Conservation (phyloP, 192 early-diverging fungal genomes). For the Coemansia sp. region DNA sequence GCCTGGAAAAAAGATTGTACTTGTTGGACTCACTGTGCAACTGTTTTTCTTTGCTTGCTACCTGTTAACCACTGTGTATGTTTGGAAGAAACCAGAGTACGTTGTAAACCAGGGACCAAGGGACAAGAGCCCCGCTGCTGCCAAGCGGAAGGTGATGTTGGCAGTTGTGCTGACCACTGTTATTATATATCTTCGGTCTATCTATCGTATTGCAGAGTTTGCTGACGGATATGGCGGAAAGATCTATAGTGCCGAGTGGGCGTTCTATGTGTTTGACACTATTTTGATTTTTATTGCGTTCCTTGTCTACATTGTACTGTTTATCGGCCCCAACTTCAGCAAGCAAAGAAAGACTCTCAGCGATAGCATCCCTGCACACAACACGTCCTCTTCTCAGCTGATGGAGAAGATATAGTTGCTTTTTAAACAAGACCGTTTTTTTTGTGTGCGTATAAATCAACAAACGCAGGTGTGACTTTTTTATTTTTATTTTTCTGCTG, state of each 20-base stretch:
- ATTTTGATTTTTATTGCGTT: slow-evolving; percentile 42
- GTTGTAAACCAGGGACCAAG: slow-evolving; percentile 5
- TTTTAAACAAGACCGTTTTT: neutral
- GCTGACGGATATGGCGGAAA: slow-evolving; percentile 40
- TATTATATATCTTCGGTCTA: slow-evolving; percentile 42
- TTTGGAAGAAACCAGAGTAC: slow-evolving; percentile 27
- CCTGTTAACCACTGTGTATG: slow-evolving; percentile 17
- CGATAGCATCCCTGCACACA: neutral
- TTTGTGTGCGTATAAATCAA: no score
- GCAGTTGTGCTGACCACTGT: slow-evolving; percentile 34
- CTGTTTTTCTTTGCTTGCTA: slow-evolving; percentile 47
- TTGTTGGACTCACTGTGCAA: slow-evolving; percentile 42
- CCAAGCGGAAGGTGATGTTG: slow-evolving; percentile 31
- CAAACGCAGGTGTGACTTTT: neutral
- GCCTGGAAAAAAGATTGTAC: slow-evolving; percentile 34
- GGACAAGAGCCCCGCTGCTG: slow-evolving; percentile 4
- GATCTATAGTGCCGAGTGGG: slow-evolving; percentile 50
- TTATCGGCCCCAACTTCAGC: slow-evolving; percentile 21
- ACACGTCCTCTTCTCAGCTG: slow-evolving; percentile 4
- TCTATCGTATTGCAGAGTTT: slow-evolving; percentile 55
- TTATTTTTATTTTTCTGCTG: neutral
- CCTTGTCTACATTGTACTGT: slow-evolving; percentile 32
- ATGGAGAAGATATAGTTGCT: neutral
- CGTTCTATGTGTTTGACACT: slow-evolving; percentile 56
- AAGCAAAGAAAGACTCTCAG: neutral